Evolutionary conservation across 192 early-diverging fungal species (phyloP).

Genomic region (Rhizophagus sp.): DNA sequence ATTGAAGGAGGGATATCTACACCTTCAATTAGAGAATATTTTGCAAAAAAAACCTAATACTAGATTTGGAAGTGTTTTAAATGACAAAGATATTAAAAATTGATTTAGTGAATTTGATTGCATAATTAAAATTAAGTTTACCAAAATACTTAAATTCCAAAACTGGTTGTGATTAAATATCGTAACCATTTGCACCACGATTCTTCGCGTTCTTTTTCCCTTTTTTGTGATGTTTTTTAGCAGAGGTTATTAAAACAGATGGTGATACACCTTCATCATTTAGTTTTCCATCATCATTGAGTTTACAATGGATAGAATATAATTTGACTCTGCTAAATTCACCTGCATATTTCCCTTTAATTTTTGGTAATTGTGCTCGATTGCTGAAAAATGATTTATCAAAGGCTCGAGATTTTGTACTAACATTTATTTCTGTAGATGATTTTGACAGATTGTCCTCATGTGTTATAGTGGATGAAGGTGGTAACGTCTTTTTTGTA

Average conservation of each 20-base stretch:
- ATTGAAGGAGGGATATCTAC: background rate
- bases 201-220: slow-evolving; percentile 75
- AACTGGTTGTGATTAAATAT: slow-evolving; percentile 23
- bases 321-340: slow-evolving; percentile 55
- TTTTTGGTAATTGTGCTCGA: slow-evolving; percentile 33
- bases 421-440: slow-evolving; percentile 48
- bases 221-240: slow-evolving; percentile 73
- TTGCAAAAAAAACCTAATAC: background rate
- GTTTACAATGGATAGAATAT: slow-evolving; percentile 59
- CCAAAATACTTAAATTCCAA: background rate
- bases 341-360: slow-evolving; percentile 43
- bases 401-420: slow-evolving; percentile 54
- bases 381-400: slow-evolving; percentile 52
- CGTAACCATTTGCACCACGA: slow-evolving; percentile 64
- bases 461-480: background rate
- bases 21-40: background rate
- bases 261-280: slow-evolving; percentile 37
- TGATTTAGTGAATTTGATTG: background rate
- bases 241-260: slow-evolving; percentile 31
- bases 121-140: no score
- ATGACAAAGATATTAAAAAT: no score
- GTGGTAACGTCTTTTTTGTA: slow-evolving; percentile 44
- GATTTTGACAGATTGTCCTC: slow-evolving; percentile 51
- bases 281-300: slow-evolving; percentile 49
- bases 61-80: background rate